Evolutionary conservation across 2,329 filamentous ascomycete species (phyloP).

Genomic region (Fusarium fujikuroi): DNA sequence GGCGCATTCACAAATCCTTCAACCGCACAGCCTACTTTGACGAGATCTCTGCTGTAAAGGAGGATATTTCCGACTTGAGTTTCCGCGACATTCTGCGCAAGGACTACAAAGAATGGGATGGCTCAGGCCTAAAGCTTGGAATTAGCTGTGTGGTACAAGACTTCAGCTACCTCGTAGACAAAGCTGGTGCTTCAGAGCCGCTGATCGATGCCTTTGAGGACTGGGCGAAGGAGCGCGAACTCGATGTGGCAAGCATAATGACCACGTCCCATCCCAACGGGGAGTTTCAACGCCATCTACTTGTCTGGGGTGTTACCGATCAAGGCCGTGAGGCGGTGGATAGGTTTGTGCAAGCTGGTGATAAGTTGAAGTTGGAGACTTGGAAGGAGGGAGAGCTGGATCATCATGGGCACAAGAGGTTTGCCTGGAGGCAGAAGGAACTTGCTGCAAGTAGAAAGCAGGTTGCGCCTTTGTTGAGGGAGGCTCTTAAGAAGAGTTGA

Average conservation of each 20-base stretch:
- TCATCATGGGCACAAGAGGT: slow-evolving; percentile 58
- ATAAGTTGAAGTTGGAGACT: slow-evolving; percentile 64
- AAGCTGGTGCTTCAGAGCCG: slow-evolving; percentile 57
- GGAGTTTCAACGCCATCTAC: slow-evolving; percentile 71
- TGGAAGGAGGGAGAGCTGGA: slow-evolving; percentile 64
- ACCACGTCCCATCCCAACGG: slow-evolving; percentile 69
- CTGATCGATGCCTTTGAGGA: slow-evolving; percentile 61
- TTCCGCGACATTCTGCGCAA: slow-evolving; percentile 78
- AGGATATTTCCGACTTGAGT: slow-evolving; percentile 69
- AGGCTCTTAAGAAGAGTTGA: slow-evolving; percentile 57
- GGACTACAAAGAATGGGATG: slow-evolving; percentile 85
- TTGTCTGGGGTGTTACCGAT: slow-evolving; percentile 71
- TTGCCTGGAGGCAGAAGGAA: slow-evolving; percentile 74
- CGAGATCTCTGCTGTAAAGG: slow-evolving; percentile 71
- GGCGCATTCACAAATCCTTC: slow-evolving; percentile 57
- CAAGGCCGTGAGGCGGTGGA: slow-evolving; percentile 61
- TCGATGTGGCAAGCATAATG: slow-evolving; percentile 77
- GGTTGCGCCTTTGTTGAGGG: slow-evolving; percentile 72
- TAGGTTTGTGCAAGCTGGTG: slow-evolving; percentile 62
- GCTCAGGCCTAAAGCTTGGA: slow-evolving; percentile 68
- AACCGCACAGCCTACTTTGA: slow-evolving; percentile 67
- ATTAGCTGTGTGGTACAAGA: slow-evolving; percentile 72
- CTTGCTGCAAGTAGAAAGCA: slow-evolving; percentile 73
- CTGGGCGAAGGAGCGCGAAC: slow-evolving; percentile 65
- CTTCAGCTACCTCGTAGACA: slow-evolving; percentile 68